Conservation (phyloP, 305 asterid genomes). For the Fraxinus velutina region DNA sequence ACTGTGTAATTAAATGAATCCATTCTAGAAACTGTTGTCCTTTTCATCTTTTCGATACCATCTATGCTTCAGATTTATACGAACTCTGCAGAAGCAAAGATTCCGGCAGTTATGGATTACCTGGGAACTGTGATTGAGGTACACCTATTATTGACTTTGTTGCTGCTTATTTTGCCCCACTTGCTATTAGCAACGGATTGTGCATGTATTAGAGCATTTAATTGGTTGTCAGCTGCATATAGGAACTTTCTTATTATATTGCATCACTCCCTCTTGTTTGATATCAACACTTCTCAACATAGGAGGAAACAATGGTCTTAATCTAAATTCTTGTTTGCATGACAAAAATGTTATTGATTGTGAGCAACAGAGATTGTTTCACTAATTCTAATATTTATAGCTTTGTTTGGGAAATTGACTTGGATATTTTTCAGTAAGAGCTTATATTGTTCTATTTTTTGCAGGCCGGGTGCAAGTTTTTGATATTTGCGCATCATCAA, state of each 20-base stretch:
- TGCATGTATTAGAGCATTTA: neutral
- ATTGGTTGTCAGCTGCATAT: conserved; percentile 16
- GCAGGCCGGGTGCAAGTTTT: conserved; percentile 96
- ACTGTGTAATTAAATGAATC: neutral
- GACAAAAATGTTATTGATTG: neutral
- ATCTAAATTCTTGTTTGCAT: neutral
- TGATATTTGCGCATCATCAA: conserved; percentile 90
- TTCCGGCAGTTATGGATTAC: conserved; percentile 91
- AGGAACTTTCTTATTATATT: conserved; percentile 2
- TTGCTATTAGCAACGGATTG: conserved; percentile 21
- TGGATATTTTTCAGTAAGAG: conserved; percentile 2
- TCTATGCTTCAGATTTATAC: conserved; percentile 59
- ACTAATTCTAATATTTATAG: conserved; percentile 5
- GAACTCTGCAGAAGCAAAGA: conserved; percentile 83
- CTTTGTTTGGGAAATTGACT: conserved; percentile 17
- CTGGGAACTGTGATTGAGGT: conserved; percentile 87
- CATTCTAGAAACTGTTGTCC: neutral
- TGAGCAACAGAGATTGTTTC: neutral
- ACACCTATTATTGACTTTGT: conserved; percentile 17
- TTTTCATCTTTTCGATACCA: conserved; percentile 14
- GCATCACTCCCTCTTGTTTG: neutral
- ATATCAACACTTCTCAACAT: conserved; percentile 14
- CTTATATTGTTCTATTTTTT: conserved; percentile 23
- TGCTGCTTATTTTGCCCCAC: conserved; percentile 8
- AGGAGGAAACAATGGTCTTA: conserved; percentile 6